phyloP scores from a whole-genome alignment of 2,329 filamentous ascomycete genomes.

The Ceratocystis huliohia region DNA sequence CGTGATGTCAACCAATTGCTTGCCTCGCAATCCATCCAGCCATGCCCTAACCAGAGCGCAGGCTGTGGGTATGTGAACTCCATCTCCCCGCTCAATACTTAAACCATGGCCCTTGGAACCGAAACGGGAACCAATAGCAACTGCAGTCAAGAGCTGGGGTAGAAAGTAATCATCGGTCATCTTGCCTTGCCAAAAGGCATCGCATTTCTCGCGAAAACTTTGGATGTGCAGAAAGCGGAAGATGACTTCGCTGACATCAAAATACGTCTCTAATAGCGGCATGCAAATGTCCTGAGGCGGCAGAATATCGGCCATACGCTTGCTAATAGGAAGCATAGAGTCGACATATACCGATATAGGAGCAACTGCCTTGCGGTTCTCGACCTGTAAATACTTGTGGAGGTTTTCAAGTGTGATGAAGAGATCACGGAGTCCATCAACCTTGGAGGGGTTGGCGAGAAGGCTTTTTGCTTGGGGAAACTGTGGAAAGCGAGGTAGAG shows the following conservation, averaged over 20 bases:
- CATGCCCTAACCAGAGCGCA: constrained; percentile 42
- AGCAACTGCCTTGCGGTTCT: constrained; percentile 35
- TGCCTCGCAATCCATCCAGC: constrained; percentile 40
- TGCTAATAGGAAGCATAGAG: constrained; percentile 45
- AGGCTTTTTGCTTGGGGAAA: constrained; percentile 44
- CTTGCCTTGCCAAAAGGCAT: constrained; percentile 39
- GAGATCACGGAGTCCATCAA: constrained; percentile 32
- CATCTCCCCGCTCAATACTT: constrained; percentile 39
- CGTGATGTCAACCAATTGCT: constrained; percentile 40
- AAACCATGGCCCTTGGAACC: constrained; percentile 39
- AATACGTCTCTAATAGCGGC: constrained; percentile 37
- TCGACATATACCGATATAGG: constrained; percentile 46
- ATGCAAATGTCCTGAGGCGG: constrained; percentile 41
- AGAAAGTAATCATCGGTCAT: constrained; percentile 39
- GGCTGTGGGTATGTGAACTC: constrained; percentile 45
- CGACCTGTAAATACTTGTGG: constrained; percentile 37
- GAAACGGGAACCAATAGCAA: constrained; percentile 43
- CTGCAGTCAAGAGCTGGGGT: constrained; percentile 40
- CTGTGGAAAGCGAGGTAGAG: constrained; percentile 25
- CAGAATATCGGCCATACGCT: constrained; percentile 45
- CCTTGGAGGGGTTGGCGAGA: constrained; percentile 33
- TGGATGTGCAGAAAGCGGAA: constrained; percentile 43
- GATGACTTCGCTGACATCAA: constrained; percentile 39
- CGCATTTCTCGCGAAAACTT: constrained; percentile 39
- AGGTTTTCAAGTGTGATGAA: constrained; percentile 36